Conservation (phyloP, 306 rosid species). For the Alnus rubra region DNA sequence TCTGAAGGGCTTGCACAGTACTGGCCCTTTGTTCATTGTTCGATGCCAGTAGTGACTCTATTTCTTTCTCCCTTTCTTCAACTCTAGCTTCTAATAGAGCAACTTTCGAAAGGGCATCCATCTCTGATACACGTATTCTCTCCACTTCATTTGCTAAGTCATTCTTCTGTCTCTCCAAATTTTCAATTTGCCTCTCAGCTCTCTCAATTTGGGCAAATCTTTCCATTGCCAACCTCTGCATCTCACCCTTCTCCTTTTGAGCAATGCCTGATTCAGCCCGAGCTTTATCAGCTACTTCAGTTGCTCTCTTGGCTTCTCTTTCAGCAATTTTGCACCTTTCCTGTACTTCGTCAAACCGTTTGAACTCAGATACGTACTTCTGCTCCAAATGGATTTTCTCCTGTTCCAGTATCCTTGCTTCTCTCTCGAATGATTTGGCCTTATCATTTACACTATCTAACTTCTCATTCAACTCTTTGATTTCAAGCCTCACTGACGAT, state of each 20-base stretch:
- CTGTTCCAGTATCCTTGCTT: conserved; percentile 61
- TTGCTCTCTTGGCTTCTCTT: conserved; percentile 70
- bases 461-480: conserved; percentile 59
- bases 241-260: conserved; percentile 75
- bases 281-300: conserved; percentile 76
- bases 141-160: conserved; percentile 52
- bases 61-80: conserved; percentile 80
- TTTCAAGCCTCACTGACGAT: conserved; percentile 59
- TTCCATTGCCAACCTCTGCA: conserved; percentile 89
- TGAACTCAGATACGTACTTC: conserved; percentile 68
- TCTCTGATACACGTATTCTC: conserved; percentile 56
- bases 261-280: conserved; percentile 60
- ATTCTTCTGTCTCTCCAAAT: conserved; percentile 60
- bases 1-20: conserved; percentile 73
- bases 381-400: conserved; percentile 77
- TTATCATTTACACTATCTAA: conserved; percentile 57
- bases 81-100: conserved; percentile 65
- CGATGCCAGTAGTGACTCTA: conserved; percentile 66
- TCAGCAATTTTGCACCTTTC: conserved; percentile 80
- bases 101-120: conserved; percentile 57
- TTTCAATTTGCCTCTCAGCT: conserved; percentile 74
- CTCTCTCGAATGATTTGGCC: conserved; percentile 81
- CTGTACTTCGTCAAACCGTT: conserved; percentile 73
- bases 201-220: conserved; percentile 77
- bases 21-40: conserved; percentile 74